Base-by-base conservation (phyloP, 2,329 filamentous ascomycete species). In the Xenosphaeropsis pyriputrescens region DNA sequence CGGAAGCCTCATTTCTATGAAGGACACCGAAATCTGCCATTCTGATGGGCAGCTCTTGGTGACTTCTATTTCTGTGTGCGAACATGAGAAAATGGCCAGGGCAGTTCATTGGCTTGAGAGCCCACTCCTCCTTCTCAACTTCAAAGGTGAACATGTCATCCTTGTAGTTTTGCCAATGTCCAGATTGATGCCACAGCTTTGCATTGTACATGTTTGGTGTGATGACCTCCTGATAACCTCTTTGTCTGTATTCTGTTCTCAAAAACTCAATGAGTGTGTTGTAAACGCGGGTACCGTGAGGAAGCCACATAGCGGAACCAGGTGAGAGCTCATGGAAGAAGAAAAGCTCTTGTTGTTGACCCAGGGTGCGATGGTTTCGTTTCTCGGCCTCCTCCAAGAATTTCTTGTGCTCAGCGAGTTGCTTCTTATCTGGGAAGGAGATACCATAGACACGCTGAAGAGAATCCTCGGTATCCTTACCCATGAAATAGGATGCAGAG, bases 351-450 rank as follows among this genome's bases (percentile, higher is more conserved):
- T 98, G 91, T 45, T 96, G 88, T 55, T 80, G 84, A 46, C 88
- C 91, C 48, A 98, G 88, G 63, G 84, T 85, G 47, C 89, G 72
- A 57, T 98, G 91, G 54, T 96, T 91, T 45, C 91, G 80, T 69
- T 94, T 94, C 43, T 91, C 89, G n/a, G 91, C 91, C 63, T 98
- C 91, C 53, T 94, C 89, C 19, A 98, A 71, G 63, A 93, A 93
- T 54, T 89, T 86, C 63, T 93, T 79, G 65, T 96, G 86, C 53
- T 93, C 86, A 34, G 83, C 77, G 64, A 98, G 84, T 52, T 77
- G 73, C 64, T 94, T 93, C 73, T 98, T 96, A 61, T 94, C 86
- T 3, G 89, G 89, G 60, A 86, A 98, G 5, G 86, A 93, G 41
- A 98, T 81, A 60, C 91, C 91, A 52, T 95, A 93, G 51, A 98